A percentile compares a stretch with the other conserved stretches of the same genome.
Evolutionary conservation across 2,329 filamentous ascomycete genomes (phyloP).

Genomic region (Emmonsiellopsis sp.): DNA sequence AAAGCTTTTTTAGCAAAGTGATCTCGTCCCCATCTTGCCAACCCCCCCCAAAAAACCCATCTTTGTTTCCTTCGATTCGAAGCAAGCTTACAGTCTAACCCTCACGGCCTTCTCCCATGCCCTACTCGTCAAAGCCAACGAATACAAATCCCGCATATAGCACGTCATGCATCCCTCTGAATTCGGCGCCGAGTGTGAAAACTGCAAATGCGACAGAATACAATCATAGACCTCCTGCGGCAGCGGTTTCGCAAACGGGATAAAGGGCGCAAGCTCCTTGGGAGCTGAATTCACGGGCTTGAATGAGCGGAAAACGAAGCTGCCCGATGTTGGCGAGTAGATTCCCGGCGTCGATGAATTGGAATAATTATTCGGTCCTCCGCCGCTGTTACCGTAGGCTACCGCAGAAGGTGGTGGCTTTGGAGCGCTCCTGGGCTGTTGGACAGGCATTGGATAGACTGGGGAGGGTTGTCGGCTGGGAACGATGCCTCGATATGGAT

Average conservation of each 20-base stretch:
- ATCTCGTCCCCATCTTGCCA: not conserved
- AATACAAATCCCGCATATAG: conserved; percentile 46
- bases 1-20: conserved; percentile 7
- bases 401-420: conserved; percentile 18
- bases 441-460: conserved; percentile 18
- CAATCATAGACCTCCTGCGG: conserved; percentile 48
- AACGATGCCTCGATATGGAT: conserved; percentile 17
- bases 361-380: conserved; percentile 22
- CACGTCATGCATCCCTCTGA: conserved; percentile 43
- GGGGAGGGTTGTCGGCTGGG: conserved; percentile 17
- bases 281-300: conserved; percentile 29
- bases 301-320: conserved; percentile 25
- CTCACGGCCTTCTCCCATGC: conserved; percentile 48
- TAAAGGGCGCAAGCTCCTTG: conserved; percentile 20
- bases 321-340: conserved; percentile 23
- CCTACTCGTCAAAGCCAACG: conserved; percentile 46
- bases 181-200: conserved; percentile 32
- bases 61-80: not conserved
- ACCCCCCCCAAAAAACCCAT: not conserved
- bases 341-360: conserved; percentile 29
- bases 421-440: conserved; percentile 21
- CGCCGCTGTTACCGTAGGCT: conserved; percentile 14
- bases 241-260: conserved; percentile 32
- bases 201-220: conserved; percentile 43
- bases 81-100: conserved; percentile 39